These are phyloP conservation scores for Dioscorea zingiberensis DNA, from an alignment of 106 monocot species.

Conservation along the genomic window DNA sequence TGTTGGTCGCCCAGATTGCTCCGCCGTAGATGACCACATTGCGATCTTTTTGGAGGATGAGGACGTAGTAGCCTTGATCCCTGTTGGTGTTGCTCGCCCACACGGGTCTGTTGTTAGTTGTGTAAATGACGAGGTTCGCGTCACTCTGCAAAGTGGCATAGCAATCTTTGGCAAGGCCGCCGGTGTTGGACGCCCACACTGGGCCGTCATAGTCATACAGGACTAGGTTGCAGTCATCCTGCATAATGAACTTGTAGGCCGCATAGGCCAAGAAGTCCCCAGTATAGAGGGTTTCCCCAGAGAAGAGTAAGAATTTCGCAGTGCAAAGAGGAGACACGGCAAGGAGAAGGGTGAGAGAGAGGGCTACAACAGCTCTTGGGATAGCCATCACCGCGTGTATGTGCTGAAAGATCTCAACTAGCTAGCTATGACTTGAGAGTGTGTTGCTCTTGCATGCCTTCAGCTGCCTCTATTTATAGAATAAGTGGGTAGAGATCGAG, in stretches of 20 bases:
- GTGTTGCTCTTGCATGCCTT: no score
- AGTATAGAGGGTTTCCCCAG: not conserved
- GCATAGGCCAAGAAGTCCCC: not conserved
- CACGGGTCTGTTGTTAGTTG: not conserved
- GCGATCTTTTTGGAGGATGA: conserved; percentile 1
- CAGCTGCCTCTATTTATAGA: no score
- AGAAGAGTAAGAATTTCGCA: not conserved
- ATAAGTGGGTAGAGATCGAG: no score
- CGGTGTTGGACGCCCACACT: conserved; percentile 2
- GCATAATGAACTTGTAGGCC: not conserved
- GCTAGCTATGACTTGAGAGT: no score
- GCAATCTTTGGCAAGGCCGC: not conserved
- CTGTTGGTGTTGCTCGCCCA: not conserved
- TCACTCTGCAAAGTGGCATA: not conserved
- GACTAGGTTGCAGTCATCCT: not conserved
- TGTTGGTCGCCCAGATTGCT: not conserved
- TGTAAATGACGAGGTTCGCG: conserved; percentile 3
- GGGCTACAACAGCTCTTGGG: no score
- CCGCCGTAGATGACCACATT: conserved; percentile 1
- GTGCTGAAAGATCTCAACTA: no score
- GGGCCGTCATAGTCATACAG: not conserved
- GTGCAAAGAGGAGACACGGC: not conserved
- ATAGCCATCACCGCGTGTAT: no score
- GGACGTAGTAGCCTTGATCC: not conserved
- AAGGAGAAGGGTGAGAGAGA: no score